Conservation (phyloP, 192 early-diverging fungal genomes). For the Coemansia sp. region DNA sequence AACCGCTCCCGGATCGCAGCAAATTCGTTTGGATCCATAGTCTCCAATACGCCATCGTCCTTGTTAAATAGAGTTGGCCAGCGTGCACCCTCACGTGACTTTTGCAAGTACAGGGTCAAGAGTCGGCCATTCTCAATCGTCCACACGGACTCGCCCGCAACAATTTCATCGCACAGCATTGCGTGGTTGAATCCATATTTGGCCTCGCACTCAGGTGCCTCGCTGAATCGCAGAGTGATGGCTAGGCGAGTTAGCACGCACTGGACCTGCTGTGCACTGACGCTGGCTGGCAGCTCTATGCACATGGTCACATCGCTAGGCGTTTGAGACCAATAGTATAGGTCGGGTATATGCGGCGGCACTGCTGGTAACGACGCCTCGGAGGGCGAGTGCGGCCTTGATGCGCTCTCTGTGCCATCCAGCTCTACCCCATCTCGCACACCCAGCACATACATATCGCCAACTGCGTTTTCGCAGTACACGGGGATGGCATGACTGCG, state of each 20-base stretch:
- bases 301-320: conserved; percentile 63
- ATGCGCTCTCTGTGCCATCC: conserved; percentile 40
- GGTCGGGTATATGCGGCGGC: conserved; percentile 7
- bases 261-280: conserved; percentile 56
- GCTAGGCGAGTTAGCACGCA: conserved; percentile 59
- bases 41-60: conserved; percentile 64
- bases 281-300: conserved; percentile 56
- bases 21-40: conserved; percentile 60
- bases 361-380: not conserved
- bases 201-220: conserved; percentile 14
- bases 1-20: conserved; percentile 58
- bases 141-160: conserved; percentile 63
- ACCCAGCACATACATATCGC: conserved; percentile 27
- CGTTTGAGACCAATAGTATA: conserved; percentile 72
- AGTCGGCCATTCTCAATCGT: conserved; percentile 61
- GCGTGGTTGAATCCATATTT: conserved; percentile 7
- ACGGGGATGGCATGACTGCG: conserved; percentile 44
- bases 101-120: conserved; percentile 63
- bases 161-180: conserved; percentile 48
- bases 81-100: conserved; percentile 58
- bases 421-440: conserved; percentile 32
- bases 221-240: conserved; percentile 42
- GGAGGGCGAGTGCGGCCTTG: not conserved
- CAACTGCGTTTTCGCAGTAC: conserved; percentile 31
- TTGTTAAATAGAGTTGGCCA: conserved; percentile 66